phyloP scores from a whole-genome alignment of 768 basidiomycete genomes.

The Trametes gibbosa region DNA sequence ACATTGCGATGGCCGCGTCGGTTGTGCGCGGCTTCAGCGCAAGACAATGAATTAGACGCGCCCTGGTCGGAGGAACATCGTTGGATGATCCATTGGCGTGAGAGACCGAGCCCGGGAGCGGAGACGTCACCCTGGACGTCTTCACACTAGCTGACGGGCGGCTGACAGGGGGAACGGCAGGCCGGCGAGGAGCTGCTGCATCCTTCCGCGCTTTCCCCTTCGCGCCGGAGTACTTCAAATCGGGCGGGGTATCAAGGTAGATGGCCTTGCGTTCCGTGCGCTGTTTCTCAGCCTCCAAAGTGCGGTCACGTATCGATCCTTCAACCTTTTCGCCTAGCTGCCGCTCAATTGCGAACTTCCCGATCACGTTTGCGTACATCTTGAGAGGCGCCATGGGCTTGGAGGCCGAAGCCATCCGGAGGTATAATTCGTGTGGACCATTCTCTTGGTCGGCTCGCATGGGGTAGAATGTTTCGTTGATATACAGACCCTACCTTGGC shows the following conservation, averaged over 20 bases:
- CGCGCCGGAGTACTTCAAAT: constrained; percentile 19
- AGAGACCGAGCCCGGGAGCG: constrained; percentile 20
- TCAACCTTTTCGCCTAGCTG: constrained; percentile 48
- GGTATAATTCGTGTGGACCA: constrained; percentile 67
- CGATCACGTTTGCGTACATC: constrained; percentile 70
- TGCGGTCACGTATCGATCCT: constrained; percentile 41
- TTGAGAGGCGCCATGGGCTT: constrained; percentile 67
- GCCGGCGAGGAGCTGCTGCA: neutral
- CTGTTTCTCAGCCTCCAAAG: constrained; percentile 40
- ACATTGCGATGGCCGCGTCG: constrained; percentile 37
- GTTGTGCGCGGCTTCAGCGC: constrained; percentile 47
- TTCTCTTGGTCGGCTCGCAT: constrained; percentile 54
- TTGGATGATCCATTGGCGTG: constrained; percentile 9
- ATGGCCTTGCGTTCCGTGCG: constrained; percentile 48
- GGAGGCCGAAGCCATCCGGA: constrained; percentile 54
- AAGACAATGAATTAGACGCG: constrained; percentile 52
- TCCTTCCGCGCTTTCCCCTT: constrained; percentile 41
- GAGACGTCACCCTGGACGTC: constrained; percentile 23
- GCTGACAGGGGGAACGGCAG: neutral
- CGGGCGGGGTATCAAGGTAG: constrained; percentile 39
- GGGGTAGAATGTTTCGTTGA: constrained; percentile 63
- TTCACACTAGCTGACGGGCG: neutral
- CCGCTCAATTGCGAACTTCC: constrained; percentile 66
- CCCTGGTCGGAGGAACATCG: constrained; percentile 26
- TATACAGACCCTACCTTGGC: constrained; percentile 55